These are phyloP conservation scores for Wilhelminamyces savonicus DNA, from an alignment of 805 yeast species.

Conservation along the genomic window DNA sequence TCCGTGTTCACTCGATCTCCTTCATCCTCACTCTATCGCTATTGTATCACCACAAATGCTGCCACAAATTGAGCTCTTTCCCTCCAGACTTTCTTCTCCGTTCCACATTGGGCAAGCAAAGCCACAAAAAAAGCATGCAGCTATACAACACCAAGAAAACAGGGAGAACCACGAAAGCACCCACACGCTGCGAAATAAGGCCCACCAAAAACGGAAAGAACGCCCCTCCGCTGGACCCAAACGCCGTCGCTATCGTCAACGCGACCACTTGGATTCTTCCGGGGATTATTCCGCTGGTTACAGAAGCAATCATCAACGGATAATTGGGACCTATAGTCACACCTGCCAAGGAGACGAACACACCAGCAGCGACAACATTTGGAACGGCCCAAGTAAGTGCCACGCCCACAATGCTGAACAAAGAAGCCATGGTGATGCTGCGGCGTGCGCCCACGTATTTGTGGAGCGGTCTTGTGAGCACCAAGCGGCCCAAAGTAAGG, in stretches of 20 bases:
- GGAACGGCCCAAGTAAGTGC: slow-evolving; percentile 11
- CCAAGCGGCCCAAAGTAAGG: slow-evolving; percentile 15
- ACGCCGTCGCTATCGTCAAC: slow-evolving; percentile 18
- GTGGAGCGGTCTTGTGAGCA: slow-evolving; percentile 12
- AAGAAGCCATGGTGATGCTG: slow-evolving; percentile 6
- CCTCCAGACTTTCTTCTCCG: too few species aligned
- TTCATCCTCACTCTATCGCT: too few species aligned
- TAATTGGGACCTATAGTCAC: slow-evolving; percentile 15
- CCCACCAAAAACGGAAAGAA: slow-evolving; percentile 17
- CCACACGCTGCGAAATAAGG: slow-evolving; percentile 13
- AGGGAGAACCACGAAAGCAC: slow-evolving; percentile 18
- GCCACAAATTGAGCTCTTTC: too few species aligned
- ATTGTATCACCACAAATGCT: too few species aligned
- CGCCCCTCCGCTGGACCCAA: slow-evolving; percentile 20
- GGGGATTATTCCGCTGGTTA: slow-evolving; percentile 12
- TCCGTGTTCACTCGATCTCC: too few species aligned
- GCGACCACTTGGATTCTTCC: slow-evolving; percentile 17
- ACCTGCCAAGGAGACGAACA: slow-evolving; percentile 12
- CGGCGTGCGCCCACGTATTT: slow-evolving; percentile 11
- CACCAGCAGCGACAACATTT: slow-evolving; percentile 8
- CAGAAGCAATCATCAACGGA: slow-evolving; percentile 16
- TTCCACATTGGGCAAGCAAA: slow-evolving; percentile 10
- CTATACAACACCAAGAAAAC: slow-evolving; percentile 11
- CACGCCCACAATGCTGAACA: slow-evolving; percentile 7
- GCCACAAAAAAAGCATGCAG: slow-evolving; percentile 12